Evolutionary conservation across 176 grass and related monocot species (phyloP).

Genomic region (Thinopyrum elongatum): DNA sequence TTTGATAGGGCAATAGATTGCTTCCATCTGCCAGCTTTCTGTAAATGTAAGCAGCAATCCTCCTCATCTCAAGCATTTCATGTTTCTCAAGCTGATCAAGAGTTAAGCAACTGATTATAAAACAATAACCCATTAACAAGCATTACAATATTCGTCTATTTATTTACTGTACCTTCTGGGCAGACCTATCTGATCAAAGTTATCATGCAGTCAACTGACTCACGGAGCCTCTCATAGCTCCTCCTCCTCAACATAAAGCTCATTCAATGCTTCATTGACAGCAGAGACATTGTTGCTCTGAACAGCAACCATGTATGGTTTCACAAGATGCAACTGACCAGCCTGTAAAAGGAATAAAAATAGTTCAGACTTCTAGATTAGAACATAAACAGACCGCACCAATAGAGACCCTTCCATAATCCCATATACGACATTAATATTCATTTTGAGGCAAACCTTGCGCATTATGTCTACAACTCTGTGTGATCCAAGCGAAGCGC

Average conservation of each 20-base stretch:
- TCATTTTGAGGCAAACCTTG: conserved; percentile 56
- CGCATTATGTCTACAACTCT: conserved; percentile 93
- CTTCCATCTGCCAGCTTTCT: conserved; percentile 99
- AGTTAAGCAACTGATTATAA: conserved; percentile 24
- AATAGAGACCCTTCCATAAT: not conserved
- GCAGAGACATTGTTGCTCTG: conserved; percentile 96
- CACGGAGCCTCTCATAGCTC: conserved; percentile 89
- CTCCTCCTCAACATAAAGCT: conserved; percentile 95
- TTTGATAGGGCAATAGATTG: conserved; percentile 90
- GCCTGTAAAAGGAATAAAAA: conserved; percentile 54
- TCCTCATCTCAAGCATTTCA: conserved; percentile 97
- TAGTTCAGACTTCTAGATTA: conserved; percentile 8
- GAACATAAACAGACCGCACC: not conserved
- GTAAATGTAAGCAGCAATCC: conserved; percentile 98
- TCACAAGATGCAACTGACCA: conserved; percentile 89
- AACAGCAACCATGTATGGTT: conserved; percentile 98
- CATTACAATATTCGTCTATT: not conserved
- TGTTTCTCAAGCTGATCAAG: conserved; percentile 87
- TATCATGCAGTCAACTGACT: conserved; percentile 98
- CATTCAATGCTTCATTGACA: conserved; percentile 97
- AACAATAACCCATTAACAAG: not conserved
- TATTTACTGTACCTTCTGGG: conserved; percentile 67
- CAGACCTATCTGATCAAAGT: conserved; percentile 98
- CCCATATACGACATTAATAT: not conserved
- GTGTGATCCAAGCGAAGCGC: conserved; percentile 93